Percentiles rank a stretch among this genome's conserved stretches.
Evolutionary conservation across 148 eudicot genomes (phyloP).

Genomic region (Persicaria maculosa): DNA sequence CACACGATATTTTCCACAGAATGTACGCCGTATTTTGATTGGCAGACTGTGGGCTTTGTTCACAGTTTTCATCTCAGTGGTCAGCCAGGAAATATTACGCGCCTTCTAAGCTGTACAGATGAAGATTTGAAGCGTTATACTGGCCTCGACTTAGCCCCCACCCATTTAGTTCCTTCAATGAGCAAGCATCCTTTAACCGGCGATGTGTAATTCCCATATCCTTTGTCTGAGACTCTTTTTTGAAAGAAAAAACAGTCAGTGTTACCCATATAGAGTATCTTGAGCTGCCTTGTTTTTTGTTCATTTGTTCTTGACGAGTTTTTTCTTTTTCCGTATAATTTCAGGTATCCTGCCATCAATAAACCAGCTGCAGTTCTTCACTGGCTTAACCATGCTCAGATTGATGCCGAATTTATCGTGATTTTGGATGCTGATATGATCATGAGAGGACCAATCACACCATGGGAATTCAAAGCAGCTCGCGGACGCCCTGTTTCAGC

Average conservation of each 20-base stretch:
- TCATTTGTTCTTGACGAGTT: slow-evolving; percentile 3
- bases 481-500: slow-evolving; percentile 90
- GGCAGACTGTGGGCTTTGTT: slow-evolving; percentile 92
- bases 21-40: slow-evolving; percentile 88
- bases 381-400: slow-evolving; percentile 82
- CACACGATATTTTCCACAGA: slow-evolving; percentile 92
- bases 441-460: slow-evolving; percentile 91
- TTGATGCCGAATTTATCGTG: slow-evolving; percentile 79
- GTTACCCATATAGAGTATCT: background rate
- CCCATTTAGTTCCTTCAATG: slow-evolving; percentile 94
- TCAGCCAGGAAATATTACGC: slow-evolving; percentile 86
- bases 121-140: slow-evolving; percentile 72
- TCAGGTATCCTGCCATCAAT: slow-evolving; percentile 98
- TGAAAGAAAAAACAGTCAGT: background rate
- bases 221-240: background rate
- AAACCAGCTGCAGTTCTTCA: slow-evolving; percentile 93
- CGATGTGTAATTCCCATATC: slow-evolving; percentile 56
- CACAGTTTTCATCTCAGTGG: slow-evolving; percentile 86
- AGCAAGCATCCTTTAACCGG: slow-evolving; percentile 85
- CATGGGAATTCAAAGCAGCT: slow-evolving; percentile 87
- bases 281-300: background rate
- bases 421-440: slow-evolving; percentile 97
- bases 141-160: slow-evolving; percentile 88
- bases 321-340: background rate
- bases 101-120: slow-evolving; percentile 95